Evolutionary conservation across 768 basidiomycete species (phyloP).

Genomic region (Tricholoma matsutake): DNA sequence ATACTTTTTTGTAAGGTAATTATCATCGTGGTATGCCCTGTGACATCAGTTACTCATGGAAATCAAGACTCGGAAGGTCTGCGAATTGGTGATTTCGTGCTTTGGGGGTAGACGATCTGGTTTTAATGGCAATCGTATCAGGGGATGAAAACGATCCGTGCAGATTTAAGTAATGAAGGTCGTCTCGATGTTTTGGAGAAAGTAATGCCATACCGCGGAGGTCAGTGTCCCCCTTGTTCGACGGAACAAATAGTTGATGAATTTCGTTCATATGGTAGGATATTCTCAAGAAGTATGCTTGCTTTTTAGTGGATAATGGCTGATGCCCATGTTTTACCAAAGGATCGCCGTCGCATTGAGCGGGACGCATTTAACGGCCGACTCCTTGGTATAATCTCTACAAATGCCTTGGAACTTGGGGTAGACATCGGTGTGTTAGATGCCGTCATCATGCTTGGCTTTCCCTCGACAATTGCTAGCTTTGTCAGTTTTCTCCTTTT

Average conservation of each 20-base stretch:
- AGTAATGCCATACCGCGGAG: constrained; percentile 84
- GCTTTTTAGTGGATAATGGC: neutral
- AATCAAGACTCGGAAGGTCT: constrained; percentile 69
- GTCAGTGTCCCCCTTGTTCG: constrained; percentile 32
- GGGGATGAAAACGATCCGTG: constrained; percentile 77
- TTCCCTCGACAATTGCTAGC: constrained; percentile 76
- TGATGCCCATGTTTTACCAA: neutral
- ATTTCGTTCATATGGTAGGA: constrained; percentile 35
- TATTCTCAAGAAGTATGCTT: constrained; percentile 64
- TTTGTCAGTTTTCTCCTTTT: constrained; percentile 48
- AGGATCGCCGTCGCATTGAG: constrained; percentile 85
- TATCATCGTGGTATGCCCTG: neutral
- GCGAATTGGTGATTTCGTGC: constrained; percentile 61
- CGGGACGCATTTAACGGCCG: constrained; percentile 82
- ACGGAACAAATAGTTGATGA: neutral
- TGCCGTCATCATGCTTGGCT: constrained; percentile 86
- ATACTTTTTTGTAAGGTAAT: constrained; percentile 87
- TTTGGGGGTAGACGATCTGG: neutral
- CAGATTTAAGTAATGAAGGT: constrained; percentile 70
- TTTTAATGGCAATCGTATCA: constrained; percentile 28
- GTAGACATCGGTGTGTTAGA: constrained; percentile 91
- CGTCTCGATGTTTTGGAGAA: constrained; percentile 70
- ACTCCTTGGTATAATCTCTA: constrained; percentile 83
- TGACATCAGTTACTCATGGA: neutral
- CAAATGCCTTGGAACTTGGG: constrained; percentile 87